Conservation (phyloP, 164 flowering plant genomes). For the Liquidambar formosana region DNA sequence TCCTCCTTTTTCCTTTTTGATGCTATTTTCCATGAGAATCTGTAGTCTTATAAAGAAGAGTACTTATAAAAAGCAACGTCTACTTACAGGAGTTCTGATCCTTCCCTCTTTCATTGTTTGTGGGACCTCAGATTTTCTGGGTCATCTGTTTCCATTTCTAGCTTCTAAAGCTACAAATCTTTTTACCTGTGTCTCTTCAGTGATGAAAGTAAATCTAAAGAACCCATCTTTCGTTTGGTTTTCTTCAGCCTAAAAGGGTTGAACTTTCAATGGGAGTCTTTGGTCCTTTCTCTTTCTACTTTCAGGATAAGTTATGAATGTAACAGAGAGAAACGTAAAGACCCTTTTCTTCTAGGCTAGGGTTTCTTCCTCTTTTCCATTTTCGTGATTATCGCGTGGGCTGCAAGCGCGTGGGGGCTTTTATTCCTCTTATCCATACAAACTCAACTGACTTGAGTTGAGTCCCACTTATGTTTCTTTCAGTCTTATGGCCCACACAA, state of each 20-base stretch:
- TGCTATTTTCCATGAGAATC: not conserved
- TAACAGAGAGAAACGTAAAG: no score
- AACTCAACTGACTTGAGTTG: no score
- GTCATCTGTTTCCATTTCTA: conserved; percentile 16
- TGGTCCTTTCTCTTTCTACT: not conserved
- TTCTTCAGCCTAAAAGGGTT: not conserved
- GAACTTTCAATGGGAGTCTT: not conserved
- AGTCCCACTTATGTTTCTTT: no score
- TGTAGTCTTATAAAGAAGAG: not conserved
- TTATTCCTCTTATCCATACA: no score
- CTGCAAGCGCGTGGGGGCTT: no score
- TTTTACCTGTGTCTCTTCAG: no score
- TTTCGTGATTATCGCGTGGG: no score
- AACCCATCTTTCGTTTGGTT: not conserved
- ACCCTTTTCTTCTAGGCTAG: no score
- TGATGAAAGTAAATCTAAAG: no score
- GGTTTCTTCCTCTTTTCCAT: no score
- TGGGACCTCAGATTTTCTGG: not conserved
- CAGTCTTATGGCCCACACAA: no score
- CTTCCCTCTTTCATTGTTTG: conserved; percentile 14
- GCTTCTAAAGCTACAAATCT: conserved; percentile 3
- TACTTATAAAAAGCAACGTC: not conserved
- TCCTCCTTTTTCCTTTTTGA: not conserved
- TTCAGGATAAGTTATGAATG: no score
- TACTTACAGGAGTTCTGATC: not conserved